Base-by-base conservation (phyloP, 2,329 filamentous ascomycete genomes). In the Fulvia fulva region DNA sequence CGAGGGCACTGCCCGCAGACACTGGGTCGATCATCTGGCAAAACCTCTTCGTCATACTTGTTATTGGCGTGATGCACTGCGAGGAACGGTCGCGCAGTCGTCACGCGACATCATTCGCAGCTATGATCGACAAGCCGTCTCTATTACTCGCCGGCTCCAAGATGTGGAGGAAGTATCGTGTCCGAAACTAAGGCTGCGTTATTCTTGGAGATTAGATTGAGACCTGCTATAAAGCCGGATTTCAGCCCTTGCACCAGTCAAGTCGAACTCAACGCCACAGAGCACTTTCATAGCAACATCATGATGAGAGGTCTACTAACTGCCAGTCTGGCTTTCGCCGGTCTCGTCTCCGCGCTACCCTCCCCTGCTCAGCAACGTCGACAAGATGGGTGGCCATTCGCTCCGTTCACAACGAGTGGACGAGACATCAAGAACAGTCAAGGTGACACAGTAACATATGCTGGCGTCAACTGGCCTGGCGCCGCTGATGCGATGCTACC, bases 401-500 rank as follows among this genome's bases (percentile, higher is more conserved):
- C 61, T 25, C 68, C 68, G 4, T 68, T 70, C 51, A 64, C 57
- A 32, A 67, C 65, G 28, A 63, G 58, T 3, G 67, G 67, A 8
- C 53, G 67, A 43, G 68, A 70, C 30, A 67, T 77, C 21, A 32
- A 75, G 23, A 70, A 75, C 51, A 67, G 60, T n/a, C 70, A 69
- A 52, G 70, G 71, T 34, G 59, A 72, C 32, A 63, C 71, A 1
- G 72, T 77, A 60, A 64, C 71, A 23, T 75, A 81, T 56, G 82
- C 80, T 3, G 83, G 84, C 0, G 78, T 78, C 12, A 87, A 87
- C 64, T 87, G 84, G 84, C 82, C 84, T 0, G 84, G 83, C 0
- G 79, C 82, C 16, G 79, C 78, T 46, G 83, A 86, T 46, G 78
- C 81, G n/a, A 87, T 87, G 84, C 76, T 87, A 0, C 84, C 84